phyloP scores from a whole-genome alignment of 2,329 filamentous ascomycete genomes.

The Aspergillus pseudoviridinutans region DNA sequence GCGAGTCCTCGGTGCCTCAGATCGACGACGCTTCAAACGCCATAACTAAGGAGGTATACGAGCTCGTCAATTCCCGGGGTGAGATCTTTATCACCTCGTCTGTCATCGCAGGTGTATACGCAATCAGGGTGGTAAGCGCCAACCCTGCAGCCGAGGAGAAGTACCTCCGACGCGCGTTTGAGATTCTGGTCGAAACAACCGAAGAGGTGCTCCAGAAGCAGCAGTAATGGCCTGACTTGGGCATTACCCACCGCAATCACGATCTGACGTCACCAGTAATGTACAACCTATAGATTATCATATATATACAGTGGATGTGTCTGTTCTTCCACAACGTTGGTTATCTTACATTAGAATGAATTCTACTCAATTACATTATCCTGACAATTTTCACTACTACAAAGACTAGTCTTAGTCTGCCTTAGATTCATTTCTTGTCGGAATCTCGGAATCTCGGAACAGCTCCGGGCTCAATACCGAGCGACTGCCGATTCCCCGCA shows the following conservation, averaged over 20 bases:
- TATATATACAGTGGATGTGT: not conserved
- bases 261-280: not conserved
- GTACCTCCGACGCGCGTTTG: conserved; percentile 69
- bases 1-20: conserved; percentile 14
- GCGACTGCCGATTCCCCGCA: not conserved
- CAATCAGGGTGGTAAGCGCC: conserved; percentile 76
- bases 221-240: not conserved
- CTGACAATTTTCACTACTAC: not conserved
- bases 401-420: too few species aligned
- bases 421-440: not conserved
- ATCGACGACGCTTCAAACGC: conserved; percentile 58
- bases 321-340: not conserved
- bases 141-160: conserved; percentile 66
- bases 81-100: conserved; percentile 81
- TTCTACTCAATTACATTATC: not conserved
- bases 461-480: not conserved
- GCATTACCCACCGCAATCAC: not conserved
- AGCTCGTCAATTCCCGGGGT: conserved; percentile 67
- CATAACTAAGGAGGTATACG: conserved; percentile 70
- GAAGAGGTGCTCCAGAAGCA: conserved; percentile 47
- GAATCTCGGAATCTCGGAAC: not conserved
- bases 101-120: conserved; percentile 67
- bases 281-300: not conserved
- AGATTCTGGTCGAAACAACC: conserved; percentile 62
- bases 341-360: not conserved